These are phyloP conservation scores for Arabis alpina DNA, from an alignment of 345 rosid genomes.

Conservation along the genomic window DNA sequence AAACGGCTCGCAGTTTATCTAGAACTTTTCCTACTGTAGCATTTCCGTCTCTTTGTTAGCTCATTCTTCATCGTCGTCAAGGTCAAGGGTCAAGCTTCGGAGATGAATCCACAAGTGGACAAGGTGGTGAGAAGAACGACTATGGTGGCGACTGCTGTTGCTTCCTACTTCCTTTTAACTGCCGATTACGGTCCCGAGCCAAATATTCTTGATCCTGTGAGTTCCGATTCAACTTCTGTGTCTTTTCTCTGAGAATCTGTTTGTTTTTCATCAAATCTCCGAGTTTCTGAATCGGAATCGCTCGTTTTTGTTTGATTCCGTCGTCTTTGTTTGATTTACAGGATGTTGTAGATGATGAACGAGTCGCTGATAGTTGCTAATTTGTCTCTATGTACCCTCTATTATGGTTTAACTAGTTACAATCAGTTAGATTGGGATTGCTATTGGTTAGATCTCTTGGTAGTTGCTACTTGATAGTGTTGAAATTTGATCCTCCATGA, in stretches of 20 bases:
- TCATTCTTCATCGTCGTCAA: not conserved
- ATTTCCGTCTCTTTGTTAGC: not conserved
- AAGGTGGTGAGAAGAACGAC: constrained; percentile 84
- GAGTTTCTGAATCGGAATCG: not conserved
- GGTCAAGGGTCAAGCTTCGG: too few species aligned
- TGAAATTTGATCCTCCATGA: constrained; percentile 2
- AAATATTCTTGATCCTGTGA: constrained; percentile 81
- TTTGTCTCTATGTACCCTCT: not conserved
- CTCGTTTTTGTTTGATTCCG: not conserved
- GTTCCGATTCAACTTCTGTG: too few species aligned
- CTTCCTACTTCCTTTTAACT: constrained; percentile 80
- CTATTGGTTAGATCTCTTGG: not conserved
- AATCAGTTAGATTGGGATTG: not conserved
- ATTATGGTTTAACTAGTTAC: not conserved
- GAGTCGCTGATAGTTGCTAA: not conserved
- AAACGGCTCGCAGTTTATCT: constrained; percentile 4
- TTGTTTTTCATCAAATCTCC: not conserved
- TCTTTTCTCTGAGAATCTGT: not conserved
- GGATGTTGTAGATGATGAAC: not conserved
- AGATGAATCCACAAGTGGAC: constrained; percentile 65
- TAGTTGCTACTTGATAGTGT: constrained; percentile 3
- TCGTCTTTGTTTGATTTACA: not conserved
- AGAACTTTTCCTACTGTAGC: not conserved
- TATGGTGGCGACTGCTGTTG: constrained; percentile 77
- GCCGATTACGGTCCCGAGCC: constrained; percentile 95